These are phyloP conservation scores for Chalciporus sp. DNA, from an alignment of 1,284 basidiomycete genomes.

Conservation along the genomic window DNA sequence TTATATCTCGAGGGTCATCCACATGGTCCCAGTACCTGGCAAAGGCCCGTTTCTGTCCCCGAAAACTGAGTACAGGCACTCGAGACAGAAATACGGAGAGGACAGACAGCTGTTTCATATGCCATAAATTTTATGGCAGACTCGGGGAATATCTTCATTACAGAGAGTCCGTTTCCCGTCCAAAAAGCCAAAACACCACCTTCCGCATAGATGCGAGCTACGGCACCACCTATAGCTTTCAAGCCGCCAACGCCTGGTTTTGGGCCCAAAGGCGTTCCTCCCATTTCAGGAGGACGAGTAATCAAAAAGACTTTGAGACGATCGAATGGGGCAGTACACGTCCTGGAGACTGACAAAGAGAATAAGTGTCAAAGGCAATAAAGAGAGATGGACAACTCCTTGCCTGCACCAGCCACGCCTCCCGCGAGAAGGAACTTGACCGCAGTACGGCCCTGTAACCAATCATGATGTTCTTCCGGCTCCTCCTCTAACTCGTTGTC, in stretches of 20 bases:
- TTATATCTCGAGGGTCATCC: slow-evolving; percentile 88
- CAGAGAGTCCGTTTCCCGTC: slow-evolving; percentile 83
- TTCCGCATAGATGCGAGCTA: slow-evolving; percentile 81
- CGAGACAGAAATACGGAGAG: slow-evolving; percentile 15
- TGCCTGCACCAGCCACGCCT: slow-evolving; percentile 91
- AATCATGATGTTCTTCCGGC: slow-evolving; percentile 62
- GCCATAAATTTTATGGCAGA: slow-evolving; percentile 98
- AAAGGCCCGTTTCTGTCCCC: slow-evolving; percentile 83
- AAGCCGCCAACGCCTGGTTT: slow-evolving; percentile 58
- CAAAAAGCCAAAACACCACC: slow-evolving; percentile 93
- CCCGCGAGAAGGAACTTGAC: slow-evolving; percentile 92
- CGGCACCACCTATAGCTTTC: slow-evolving; percentile 71
- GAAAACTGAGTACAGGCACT: slow-evolving; percentile 20
- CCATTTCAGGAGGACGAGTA: slow-evolving; percentile 75
- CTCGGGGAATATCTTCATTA: slow-evolving; percentile 95
- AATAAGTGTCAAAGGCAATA: slow-evolving; percentile 7
- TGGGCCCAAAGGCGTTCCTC: slow-evolving; percentile 49
- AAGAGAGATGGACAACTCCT: slow-evolving; percentile 26
- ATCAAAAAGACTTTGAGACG: slow-evolving; percentile 97
- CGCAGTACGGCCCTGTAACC: slow-evolving; percentile 74
- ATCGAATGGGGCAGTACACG: slow-evolving; percentile 97
- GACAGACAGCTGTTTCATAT: slow-evolving; percentile 88
- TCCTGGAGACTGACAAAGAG: slow-evolving; percentile 73
- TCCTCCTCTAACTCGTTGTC: slow-evolving; percentile 58
- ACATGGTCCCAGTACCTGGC: slow-evolving; percentile 92